phyloP scores from a whole-genome alignment of 257 asterid genomes.

The Avicennia marina region DNA sequence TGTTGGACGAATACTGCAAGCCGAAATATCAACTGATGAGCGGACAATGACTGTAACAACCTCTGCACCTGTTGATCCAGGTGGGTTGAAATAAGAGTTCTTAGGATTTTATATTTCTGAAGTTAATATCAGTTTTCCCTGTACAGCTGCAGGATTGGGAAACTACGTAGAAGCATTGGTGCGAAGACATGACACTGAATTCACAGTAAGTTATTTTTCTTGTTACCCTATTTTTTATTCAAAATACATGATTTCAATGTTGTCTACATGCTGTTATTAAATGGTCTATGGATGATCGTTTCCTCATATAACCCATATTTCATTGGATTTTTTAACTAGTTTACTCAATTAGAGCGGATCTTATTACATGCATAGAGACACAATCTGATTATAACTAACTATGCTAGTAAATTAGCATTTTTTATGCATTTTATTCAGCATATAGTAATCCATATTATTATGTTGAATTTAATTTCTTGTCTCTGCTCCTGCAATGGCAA shows the following conservation, averaged over 20 bases:
- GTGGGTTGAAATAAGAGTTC: conserved; percentile 29
- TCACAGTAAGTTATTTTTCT: conserved; percentile 51
- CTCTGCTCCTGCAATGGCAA: no score
- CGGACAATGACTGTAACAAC: conserved; percentile 49
- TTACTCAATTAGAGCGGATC: no score
- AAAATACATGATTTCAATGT: background rate
- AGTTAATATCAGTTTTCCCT: conserved; percentile 17
- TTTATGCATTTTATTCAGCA: no score
- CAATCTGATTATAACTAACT: no score
- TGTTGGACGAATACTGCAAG: conserved; percentile 83
- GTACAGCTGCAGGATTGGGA: conserved; percentile 90
- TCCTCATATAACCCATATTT: no score
- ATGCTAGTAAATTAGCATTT: no score
- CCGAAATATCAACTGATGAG: conserved; percentile 49
- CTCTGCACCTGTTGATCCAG: conserved; percentile 74
- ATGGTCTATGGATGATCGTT: no score
- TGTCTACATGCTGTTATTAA: no score
- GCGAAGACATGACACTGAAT: conserved; percentile 85
- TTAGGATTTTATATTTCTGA: background rate
- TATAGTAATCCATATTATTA: no score
- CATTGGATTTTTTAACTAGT: no score
- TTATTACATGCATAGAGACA: no score
- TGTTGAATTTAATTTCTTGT: no score
- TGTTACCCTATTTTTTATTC: background rate
- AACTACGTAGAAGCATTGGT: conserved; percentile 96